These are phyloP conservation scores for Orbilia javanica DNA, from an alignment of 2,329 filamentous ascomycete species.

Conservation along the genomic window DNA sequence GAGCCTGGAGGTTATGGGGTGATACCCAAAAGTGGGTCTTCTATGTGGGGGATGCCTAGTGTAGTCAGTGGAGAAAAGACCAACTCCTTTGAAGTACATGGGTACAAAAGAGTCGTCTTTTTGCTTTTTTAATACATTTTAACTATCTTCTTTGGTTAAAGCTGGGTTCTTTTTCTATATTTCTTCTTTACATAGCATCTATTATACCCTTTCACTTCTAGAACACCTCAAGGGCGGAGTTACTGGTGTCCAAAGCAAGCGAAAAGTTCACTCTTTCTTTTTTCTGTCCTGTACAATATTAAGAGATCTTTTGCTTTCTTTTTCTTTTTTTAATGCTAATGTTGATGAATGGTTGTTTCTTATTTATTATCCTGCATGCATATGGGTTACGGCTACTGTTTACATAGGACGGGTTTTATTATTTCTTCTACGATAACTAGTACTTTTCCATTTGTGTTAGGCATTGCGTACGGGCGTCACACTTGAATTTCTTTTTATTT, in stretches of 20 bases:
- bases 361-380: slow-evolving; percentile 21
- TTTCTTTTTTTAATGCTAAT: slow-evolving; percentile 43
- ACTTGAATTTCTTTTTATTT: not conserved
- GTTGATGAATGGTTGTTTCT: slow-evolving; percentile 40
- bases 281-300: slow-evolving; percentile 56
- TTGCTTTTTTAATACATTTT: slow-evolving; percentile 52
- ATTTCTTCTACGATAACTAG: not conserved
- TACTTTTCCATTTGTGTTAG: slow-evolving; percentile 13
- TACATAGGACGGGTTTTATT: slow-evolving; percentile 25
- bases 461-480: slow-evolving; percentile 15
- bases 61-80: slow-evolving; percentile 16
- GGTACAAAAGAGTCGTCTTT: slow-evolving; percentile 62
- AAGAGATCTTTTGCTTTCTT: slow-evolving; percentile 54
- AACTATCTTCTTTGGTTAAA: slow-evolving; percentile 38
- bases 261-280: slow-evolving; percentile 55
- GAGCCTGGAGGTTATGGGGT: slow-evolving; percentile 48
- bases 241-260: slow-evolving; percentile 53
- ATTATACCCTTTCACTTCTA: slow-evolving; percentile 55
- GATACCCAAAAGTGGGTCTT: slow-evolving; percentile 50
- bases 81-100: slow-evolving; percentile 37
- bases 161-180: slow-evolving; percentile 58
- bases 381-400: slow-evolving; percentile 24
- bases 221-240: slow-evolving; percentile 53
- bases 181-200: slow-evolving; percentile 59
- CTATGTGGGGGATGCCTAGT: slow-evolving; percentile 37